Conservation (phyloP, 148 eudicot genomes). For the Heliamphora exappendiculata region DNA sequence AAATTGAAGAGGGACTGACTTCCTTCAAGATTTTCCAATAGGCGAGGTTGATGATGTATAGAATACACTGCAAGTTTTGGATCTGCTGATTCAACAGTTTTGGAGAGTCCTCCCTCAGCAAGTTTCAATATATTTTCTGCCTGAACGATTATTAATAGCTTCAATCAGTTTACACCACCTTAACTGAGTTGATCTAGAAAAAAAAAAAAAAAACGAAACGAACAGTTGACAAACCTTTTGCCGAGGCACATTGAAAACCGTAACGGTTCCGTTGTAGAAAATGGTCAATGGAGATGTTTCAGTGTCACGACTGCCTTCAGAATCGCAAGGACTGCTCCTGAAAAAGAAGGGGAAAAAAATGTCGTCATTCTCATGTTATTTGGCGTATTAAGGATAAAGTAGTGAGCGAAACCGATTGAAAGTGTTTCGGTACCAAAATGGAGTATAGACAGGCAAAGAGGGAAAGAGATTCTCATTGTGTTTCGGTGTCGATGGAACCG, state of each 20-base stretch:
- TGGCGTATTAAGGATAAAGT: not conserved
- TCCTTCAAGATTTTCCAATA: constrained; percentile 15
- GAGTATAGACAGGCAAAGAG: constrained; percentile 17
- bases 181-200: not conserved
- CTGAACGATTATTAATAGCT: constrained; percentile 10
- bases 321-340: not conserved
- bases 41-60: not conserved
- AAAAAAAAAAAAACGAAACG: not conserved
- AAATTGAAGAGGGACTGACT: constrained; percentile 8
- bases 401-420: not conserved
- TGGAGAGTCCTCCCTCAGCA: constrained; percentile 19
- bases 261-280: constrained; percentile 52
- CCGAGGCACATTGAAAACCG: constrained; percentile 45
- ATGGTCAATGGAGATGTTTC: constrained; percentile 35
- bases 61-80: not conserved
- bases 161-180: not conserved
- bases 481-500: constrained; percentile 8
- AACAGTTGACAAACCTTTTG: constrained; percentile 20
- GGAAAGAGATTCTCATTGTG: not conserved
- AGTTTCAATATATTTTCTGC: constrained; percentile 30
- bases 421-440: constrained; percentile 10
- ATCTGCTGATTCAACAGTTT: not conserved
- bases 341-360: not conserved
- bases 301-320: constrained; percentile 18
- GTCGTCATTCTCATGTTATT: not conserved